Conservation (phyloP, 352 stramenopile genomes). For the Phytophthora cajani region DNA sequence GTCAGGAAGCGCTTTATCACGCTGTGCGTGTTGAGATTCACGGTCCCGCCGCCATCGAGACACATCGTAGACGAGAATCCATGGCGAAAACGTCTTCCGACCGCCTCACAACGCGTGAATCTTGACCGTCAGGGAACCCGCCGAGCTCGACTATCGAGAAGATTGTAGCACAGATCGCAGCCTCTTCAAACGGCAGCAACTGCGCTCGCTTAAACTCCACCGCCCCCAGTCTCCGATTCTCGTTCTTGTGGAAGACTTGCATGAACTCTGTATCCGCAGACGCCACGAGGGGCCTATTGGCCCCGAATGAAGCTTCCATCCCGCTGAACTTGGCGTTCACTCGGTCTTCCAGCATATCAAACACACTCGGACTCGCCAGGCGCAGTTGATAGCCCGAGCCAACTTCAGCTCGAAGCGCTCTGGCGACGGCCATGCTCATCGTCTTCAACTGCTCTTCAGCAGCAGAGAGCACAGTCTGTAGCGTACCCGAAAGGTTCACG, state of each 20-base stretch:
- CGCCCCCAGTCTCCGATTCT: background rate
- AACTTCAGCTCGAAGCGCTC: background rate
- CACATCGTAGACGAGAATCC: background rate
- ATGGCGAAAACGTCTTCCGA: slow-evolving; percentile 7
- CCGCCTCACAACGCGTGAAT: background rate
- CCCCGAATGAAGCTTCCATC: background rate
- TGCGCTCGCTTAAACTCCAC: slow-evolving; percentile 4
- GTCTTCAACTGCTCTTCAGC: background rate
- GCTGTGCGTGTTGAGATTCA: slow-evolving; percentile 4
- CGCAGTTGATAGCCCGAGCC: background rate
- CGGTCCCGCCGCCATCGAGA: background rate
- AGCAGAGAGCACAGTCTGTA: background rate
- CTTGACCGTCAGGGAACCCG: background rate
- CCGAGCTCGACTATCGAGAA: slow-evolving; percentile 2
- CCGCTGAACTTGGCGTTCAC: slow-evolving; percentile 1
- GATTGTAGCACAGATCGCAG: background rate
- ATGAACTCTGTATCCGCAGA: slow-evolving; percentile 2
- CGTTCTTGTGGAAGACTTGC: background rate
- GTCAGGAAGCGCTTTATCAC: slow-evolving; percentile 17
- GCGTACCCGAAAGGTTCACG: background rate
- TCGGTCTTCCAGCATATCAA: slow-evolving; percentile 7
- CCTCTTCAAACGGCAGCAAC: slow-evolving; percentile 9
- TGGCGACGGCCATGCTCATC: background rate
- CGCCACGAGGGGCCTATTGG: background rate
- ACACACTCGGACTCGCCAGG: background rate